Base-by-base conservation (phyloP, 805 yeast species). In the Saccharomycodes ludwigii region DNA sequence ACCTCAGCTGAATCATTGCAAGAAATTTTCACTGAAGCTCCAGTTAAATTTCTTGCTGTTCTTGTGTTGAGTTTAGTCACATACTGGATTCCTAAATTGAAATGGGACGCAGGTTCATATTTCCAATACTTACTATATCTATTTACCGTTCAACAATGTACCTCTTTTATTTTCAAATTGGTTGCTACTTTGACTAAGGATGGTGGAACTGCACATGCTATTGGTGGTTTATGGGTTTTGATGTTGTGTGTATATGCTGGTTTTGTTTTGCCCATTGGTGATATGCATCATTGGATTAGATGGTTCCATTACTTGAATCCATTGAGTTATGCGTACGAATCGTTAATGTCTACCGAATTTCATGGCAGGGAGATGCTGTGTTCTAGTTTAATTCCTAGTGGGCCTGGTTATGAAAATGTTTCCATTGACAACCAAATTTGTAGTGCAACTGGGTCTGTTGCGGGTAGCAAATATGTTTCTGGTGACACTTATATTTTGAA, bases 1-100 rank as follows among this genome's bases (percentile, higher is more conserved):
- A 73, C 75, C 12, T 66, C 81, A 15, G 78, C 79, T 17, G 81
- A 75, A 51, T 68, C 76, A 7, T 40, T 76, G 27, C 71, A 77
- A 7, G 64, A 64, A 37, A 66, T 70, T 40, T 46, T 75, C 21
- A 64, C 75, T 27, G 74, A 71, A 44, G 48, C 73, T 31, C 82
- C 81, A 3, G 59, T 67, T 26, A 71, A 73, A 43, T 53, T 70
- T 25, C 42, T 68, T 52, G 67, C 72, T 12, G 60, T 66, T 32
- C 32, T 70, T 22, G 48, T 66, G 30, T 58, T 73, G 39, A 64
- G 71, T 0, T 36, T 70, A 33, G 51, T 61, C 15, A 40, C 59
- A n/a, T 72, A 72, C 46, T 74, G 74, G 56, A 57, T 74, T 57
- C 64, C 74, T 16, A 53, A 61, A 35, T 56, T 72, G 55, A 61